Evolutionary conservation across 208 protist species (phyloP).

Genomic region (Wallacemonas rigidus): DNA sequence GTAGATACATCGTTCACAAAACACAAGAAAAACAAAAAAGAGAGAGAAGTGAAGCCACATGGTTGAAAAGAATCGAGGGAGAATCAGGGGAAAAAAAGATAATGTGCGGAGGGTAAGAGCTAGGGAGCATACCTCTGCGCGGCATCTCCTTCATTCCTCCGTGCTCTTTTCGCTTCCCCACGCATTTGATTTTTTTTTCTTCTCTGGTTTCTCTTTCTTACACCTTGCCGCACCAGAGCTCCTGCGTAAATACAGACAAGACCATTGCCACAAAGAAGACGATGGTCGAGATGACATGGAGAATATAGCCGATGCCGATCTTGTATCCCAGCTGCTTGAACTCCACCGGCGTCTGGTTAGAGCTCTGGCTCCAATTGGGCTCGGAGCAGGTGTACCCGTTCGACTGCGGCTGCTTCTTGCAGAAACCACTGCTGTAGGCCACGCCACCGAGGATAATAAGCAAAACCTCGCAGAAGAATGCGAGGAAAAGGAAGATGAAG

Average conservation of each 20-base stretch:
- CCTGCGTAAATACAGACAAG: constrained; percentile 49
- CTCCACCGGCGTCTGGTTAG: constrained; percentile 30
- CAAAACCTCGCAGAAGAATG: constrained; percentile 34
- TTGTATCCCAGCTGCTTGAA: constrained; percentile 58
- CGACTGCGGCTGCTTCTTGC: constrained; percentile 9
- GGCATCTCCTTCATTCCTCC: background rate
- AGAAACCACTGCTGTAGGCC: constrained; percentile 38
- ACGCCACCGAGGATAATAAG: constrained; percentile 33
- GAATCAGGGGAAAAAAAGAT: background rate
- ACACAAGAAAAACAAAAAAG: constrained; percentile 11
- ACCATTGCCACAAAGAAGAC: constrained; percentile 40
- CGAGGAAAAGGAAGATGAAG: constrained; percentile 49
- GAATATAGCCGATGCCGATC: constrained; percentile 34
- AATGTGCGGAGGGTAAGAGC: too few relatives aligned
- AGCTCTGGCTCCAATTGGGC: constrained; percentile 10
- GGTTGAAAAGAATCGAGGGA: background rate
- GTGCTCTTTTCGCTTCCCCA: background rate
- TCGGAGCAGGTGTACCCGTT: background rate
- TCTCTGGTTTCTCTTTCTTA: constrained; percentile 17
- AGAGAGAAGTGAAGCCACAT: background rate
- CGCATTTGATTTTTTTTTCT: background rate
- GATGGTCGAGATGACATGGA: constrained; percentile 40
- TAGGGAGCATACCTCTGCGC: too few relatives aligned
- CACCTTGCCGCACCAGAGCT: constrained; percentile 51
- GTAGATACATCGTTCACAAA: background rate